These are phyloP conservation scores for Rosa chinensis DNA, from an alignment of 306 rosid species.

Conservation along the genomic window DNA sequence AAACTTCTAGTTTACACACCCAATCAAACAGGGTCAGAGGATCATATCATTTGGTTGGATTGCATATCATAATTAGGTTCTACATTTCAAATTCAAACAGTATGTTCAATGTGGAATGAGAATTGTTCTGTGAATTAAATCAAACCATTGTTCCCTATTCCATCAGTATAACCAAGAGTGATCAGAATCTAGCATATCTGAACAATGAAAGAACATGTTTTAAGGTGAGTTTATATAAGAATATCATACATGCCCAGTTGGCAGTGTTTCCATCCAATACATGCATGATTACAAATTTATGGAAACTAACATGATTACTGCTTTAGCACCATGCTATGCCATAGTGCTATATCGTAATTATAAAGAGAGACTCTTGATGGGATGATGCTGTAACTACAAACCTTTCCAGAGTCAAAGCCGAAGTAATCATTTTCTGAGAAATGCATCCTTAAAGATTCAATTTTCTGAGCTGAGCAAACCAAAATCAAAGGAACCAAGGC, in stretches of 20 bases:
- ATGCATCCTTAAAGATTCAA: slow-evolving; percentile 47
- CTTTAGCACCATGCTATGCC: slow-evolving; percentile 2
- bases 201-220: background rate
- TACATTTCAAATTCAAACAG: background rate
- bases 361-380: slow-evolving; percentile 22
- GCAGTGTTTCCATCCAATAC: background rate
- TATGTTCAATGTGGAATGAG: background rate
- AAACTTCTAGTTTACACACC: background rate
- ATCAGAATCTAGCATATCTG: background rate
- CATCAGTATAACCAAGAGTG: background rate
- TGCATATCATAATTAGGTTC: background rate
- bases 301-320: slow-evolving; percentile 3
- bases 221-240: background rate
- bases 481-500: slow-evolving; percentile 64
- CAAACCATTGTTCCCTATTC: background rate
- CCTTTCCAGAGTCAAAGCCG: slow-evolving; percentile 68
- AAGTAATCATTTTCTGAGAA: slow-evolving; percentile 65
- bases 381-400: slow-evolving; percentile 21
- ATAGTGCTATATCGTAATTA: slow-evolving; percentile 19
- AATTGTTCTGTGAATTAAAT: background rate
- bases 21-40: background rate
- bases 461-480: slow-evolving; percentile 56
- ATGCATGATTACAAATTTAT: background rate
- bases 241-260: background rate
- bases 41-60: background rate